Conservation (phyloP, 2,329 filamentous ascomycete species). For the Apiospora marii region DNA sequence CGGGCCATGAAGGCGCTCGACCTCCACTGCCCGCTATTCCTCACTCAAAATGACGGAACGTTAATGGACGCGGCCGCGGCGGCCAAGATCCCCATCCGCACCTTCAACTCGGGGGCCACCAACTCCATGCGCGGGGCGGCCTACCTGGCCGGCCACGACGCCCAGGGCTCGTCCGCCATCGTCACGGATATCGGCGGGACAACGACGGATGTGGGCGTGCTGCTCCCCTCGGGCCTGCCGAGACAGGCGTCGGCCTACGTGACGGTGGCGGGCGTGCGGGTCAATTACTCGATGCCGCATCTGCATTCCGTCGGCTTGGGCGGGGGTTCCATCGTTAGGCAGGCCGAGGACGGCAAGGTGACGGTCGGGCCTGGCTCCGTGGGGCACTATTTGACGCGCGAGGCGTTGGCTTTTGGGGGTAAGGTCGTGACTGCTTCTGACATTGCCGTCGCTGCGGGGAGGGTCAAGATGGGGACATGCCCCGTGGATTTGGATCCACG, state of each 20-base stretch:
- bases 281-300: conserved; percentile 63
- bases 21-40: conserved; percentile 59
- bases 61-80: conserved; percentile 60
- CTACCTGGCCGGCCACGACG: conserved; percentile 53
- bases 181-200: conserved; percentile 72
- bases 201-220: conserved; percentile 66
- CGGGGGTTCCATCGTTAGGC: conserved; percentile 60
- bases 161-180: conserved; percentile 49
- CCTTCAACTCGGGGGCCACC: conserved; percentile 67
- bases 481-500: no score
- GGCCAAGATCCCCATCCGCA: conserved; percentile 62
- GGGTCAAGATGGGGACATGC: conserved; percentile 48
- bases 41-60: conserved; percentile 69
- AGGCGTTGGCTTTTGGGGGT: conserved; percentile 63
- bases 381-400: conserved; percentile 58
- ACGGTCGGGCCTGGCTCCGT: conserved; percentile 66
- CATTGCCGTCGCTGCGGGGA: conserved; percentile 44
- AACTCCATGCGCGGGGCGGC: conserved; percentile 69
- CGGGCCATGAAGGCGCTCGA: conserved; percentile 56
- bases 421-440: conserved; percentile 65
- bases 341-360: conserved; percentile 42
- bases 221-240: conserved; percentile 67
- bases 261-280: conserved; percentile 66
- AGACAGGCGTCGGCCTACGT: conserved; percentile 66
- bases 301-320: conserved; percentile 65